Evolutionary conservation across 2,329 filamentous ascomycete genomes (phyloP), one percentile per base, ranked within the genome.

Genomic region (Neonectria ditissima): DNA sequence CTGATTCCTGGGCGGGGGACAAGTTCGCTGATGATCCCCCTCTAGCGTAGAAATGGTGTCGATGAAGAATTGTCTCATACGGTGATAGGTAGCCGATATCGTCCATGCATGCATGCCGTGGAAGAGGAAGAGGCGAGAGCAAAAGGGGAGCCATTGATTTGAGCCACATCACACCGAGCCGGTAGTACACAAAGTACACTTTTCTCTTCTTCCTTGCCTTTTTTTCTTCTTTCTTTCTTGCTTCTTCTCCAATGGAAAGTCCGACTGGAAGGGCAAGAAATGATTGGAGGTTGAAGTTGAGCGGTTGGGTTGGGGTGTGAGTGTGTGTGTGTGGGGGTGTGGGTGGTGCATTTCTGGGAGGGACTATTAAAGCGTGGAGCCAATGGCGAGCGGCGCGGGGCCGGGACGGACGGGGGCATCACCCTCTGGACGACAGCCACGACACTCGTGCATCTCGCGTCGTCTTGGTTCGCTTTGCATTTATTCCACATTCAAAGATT

Each of bases 371-470:
- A 32, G 45, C 28, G 45, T 37, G 32, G 22, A 47, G 34, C 70
- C 70, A 73, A 72, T 71, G 30, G 62, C 28, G 54, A 9, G 26
- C 14, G 59, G 66, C 55, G 69, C 64, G 71, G 71, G 68, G 57
- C 65, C 47, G 67, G 61, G 54, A 41, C 39, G 52, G 65, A 67
- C 48, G 45, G 58, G 58, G 55, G 51, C 50, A 52, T 65, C 70
- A 75, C 67, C 81, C 81, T 81, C 79, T 82, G 76, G 80, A 77
- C 73, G 77, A 75, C 75, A 81, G 81, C 82, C 82, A 84, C 82
- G 82, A 83, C 81, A 80, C 65, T 77, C 74, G 59, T 82, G 80
- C 80, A 81, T 79, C 70, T 63, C 53, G 62, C 45, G 48, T 56
- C 30, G 34, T 48, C 51, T 59, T 48, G 52, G 52, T 50, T 50